Conservation (phyloP, 192 early-diverging fungal genomes). For the Radiomyces spectabilis region DNA sequence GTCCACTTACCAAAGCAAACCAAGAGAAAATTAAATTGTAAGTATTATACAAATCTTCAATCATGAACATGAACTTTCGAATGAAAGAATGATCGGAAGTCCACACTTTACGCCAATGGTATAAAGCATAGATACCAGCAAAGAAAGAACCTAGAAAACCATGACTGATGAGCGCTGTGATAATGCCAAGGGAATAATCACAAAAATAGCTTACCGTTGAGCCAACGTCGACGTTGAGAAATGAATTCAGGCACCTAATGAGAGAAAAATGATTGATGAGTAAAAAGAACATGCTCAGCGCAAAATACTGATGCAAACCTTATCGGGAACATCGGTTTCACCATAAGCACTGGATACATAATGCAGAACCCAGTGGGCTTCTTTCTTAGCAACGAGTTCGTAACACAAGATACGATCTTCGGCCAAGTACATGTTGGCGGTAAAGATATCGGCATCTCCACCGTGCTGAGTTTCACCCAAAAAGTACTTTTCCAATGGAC, state of each 20-base stretch:
- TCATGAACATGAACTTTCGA: slow-evolving; percentile 64
- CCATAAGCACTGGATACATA: slow-evolving; percentile 68
- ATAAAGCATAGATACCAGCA: slow-evolving; percentile 62
- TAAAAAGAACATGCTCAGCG: too few relatives aligned
- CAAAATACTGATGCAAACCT: too few relatives aligned
- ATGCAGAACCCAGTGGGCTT: slow-evolving; percentile 56
- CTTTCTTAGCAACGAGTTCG: slow-evolving; percentile 69
- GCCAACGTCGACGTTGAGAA: slow-evolving; percentile 75
- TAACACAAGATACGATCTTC: slow-evolving; percentile 77
- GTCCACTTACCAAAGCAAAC: slow-evolving; percentile 65
- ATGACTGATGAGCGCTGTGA: too few relatives aligned
- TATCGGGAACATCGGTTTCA: slow-evolving; percentile 74
- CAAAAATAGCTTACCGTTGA: slow-evolving; percentile 57
- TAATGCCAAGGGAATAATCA: too few relatives aligned
- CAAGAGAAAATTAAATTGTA: slow-evolving; percentile 84
- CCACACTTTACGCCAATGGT: slow-evolving; percentile 57
- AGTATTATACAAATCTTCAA: slow-evolving; percentile 79
- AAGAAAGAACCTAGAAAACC: slow-evolving; percentile 53
- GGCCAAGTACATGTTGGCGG: slow-evolving; percentile 61
- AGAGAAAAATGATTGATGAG: too few relatives aligned
- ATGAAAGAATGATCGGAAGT: slow-evolving; percentile 57
- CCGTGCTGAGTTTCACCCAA: slow-evolving; percentile 59
- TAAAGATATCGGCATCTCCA: slow-evolving; percentile 54
- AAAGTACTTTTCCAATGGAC: slow-evolving; percentile 62
- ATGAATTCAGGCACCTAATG: slow-evolving; percentile 60